These are phyloP conservation scores for Boletales sp. DNA, from an alignment of 768 basidiomycete genomes.

Conservation along the genomic window DNA sequence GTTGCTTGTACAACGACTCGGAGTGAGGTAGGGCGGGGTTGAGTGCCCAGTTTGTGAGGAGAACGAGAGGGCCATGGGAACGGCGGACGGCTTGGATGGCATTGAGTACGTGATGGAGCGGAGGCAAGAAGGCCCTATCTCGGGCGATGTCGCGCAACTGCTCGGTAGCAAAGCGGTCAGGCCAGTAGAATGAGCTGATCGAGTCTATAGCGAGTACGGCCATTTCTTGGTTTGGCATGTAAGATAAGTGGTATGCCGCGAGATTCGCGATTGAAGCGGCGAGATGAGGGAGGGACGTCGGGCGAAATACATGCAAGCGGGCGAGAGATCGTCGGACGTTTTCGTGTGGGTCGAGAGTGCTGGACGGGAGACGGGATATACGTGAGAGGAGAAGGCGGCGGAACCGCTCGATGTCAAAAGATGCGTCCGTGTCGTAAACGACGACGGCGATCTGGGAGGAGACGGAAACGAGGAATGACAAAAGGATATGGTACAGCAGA, in stretches of 20 bases:
- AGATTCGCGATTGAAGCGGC: constrained; percentile 63
- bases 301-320: constrained; percentile 65
- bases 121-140: constrained; percentile 16
- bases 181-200: constrained; percentile 73
- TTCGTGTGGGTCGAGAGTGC: constrained; percentile 20
- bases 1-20: constrained; percentile 44
- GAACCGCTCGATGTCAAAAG: constrained; percentile 58
- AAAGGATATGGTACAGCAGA: constrained; percentile 63
- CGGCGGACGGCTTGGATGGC: constrained; percentile 48
- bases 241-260: constrained; percentile 46
- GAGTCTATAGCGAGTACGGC: constrained; percentile 74
- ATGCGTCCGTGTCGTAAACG: constrained; percentile 66
- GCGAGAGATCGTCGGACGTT: constrained; percentile 41
- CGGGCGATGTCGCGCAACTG: constrained; percentile 35
- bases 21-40: constrained; percentile 20
- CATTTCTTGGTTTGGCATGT: constrained; percentile 52
- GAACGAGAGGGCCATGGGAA: constrained; percentile 46
- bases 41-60: constrained; percentile 66
- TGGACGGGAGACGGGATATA: constrained; percentile 30
- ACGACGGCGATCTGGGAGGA: constrained; percentile 56
- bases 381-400: constrained; percentile 48
- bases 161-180: constrained; percentile 64
- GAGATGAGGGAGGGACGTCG: constrained; percentile 63
- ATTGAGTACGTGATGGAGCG: constrained; percentile 44
- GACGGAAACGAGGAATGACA: constrained; percentile 54